phyloP scores from a whole-genome alignment of 805 yeast species.

The Candida succiphila region DNA sequence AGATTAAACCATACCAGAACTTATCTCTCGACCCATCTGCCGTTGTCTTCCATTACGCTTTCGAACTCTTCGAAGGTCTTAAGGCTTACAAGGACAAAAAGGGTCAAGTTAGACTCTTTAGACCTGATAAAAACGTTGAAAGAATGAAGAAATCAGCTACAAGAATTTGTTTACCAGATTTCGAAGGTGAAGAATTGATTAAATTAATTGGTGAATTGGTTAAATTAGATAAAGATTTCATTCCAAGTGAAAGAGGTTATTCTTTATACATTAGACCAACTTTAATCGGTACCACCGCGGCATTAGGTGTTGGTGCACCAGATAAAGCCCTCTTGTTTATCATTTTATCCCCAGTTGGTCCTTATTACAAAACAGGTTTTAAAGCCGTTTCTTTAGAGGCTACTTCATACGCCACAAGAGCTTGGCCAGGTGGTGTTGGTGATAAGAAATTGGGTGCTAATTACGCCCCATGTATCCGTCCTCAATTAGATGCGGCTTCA shows the following conservation, averaged over 20 bases:
- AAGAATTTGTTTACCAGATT: constrained; percentile 82
- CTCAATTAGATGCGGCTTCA: constrained; percentile 81
- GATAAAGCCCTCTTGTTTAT: constrained; percentile 73
- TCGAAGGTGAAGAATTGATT: constrained; percentile 69
- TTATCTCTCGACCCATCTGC: constrained; percentile 77
- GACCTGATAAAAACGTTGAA: constrained; percentile 86
- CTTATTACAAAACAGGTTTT: constrained; percentile 91
- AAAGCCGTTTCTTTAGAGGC: constrained; percentile 93
- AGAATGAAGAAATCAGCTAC: constrained; percentile 86
- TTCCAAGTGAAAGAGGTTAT: constrained; percentile 83
- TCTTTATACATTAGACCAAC: constrained; percentile 93
- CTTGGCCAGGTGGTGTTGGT: constrained; percentile 99
- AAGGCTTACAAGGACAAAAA: constrained; percentile 72
- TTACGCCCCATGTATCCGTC: constrained; percentile 91
- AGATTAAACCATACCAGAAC: constrained; percentile 76
- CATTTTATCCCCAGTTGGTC: constrained; percentile 94
- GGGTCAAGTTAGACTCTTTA: constrained; percentile 70
- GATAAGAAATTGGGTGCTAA: constrained; percentile 94
- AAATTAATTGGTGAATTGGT: constrained; percentile 71
- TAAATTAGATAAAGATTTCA: constrained; percentile 62
- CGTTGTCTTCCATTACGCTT: constrained; percentile 89
- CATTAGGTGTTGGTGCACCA: constrained; percentile 82
- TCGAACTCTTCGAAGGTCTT: constrained; percentile 92
- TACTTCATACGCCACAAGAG: constrained; percentile 91
- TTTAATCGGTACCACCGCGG: constrained; percentile 83